Evolutionary conservation across 2,329 filamentous ascomycete genomes (phyloP), one percentile per base, ranked within the genome.

Genomic region (Sporothrix luriei): DNA sequence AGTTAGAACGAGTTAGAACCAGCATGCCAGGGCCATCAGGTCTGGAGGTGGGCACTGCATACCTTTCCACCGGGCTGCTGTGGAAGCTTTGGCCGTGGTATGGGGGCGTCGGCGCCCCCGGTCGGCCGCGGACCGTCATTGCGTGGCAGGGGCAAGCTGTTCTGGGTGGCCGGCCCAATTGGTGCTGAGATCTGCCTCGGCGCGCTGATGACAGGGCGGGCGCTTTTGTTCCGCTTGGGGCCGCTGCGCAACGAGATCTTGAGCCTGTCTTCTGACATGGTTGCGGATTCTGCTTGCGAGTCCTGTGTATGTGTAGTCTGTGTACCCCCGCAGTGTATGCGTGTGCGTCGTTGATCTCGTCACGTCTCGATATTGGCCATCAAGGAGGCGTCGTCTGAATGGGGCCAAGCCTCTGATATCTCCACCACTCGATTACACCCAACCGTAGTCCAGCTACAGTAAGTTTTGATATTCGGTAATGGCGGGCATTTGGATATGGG

Each of bases 241-340:
- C 85, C 86, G 77, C 83, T 88, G 51, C 88, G 83, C 69, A 90
- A 83, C 70, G 88, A 90, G 74, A 88, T 86, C 78, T 85, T 87
- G 77, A 82, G 84, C 73, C 84, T 82, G 74, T 88, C 86, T 74
- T 89, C 87, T 16, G 87, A 88, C 87, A 90, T 90, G 74, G 70
- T 76, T 62, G 62, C n/a, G 29, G 10, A 21, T 3, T 70, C 5
- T 43, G 33, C 7, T 46, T 29, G 4, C 1, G 40, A 4, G 5
- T 19, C 4, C 10, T 38, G 26, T 14, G 6, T 13, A 19, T 38
- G 26, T 14, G 6, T 13, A 19, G 14, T n/a, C 33, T 16, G 54
- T 54, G 38, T n/a, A 38, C 1, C 7, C 16, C 51, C 16, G 33
- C 54, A 38, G 2, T 40, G 49, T 43, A 19, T 21, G 9, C 14